Base-by-base conservation (phyloP, 176 grass and related monocot species). In the Cenchrus americanus region DNA sequence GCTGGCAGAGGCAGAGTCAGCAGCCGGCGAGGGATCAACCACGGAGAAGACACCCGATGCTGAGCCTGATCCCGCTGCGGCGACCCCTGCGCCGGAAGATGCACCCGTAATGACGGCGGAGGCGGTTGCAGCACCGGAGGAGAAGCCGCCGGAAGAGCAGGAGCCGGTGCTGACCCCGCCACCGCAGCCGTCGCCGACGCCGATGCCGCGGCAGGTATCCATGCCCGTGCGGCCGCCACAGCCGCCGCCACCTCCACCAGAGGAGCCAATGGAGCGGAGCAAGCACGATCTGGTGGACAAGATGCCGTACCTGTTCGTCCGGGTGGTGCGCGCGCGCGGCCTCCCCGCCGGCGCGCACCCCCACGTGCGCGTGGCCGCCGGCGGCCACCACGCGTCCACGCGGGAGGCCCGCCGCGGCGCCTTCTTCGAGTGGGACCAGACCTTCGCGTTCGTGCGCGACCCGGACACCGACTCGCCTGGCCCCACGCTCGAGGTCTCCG, bases 221-320 rank as follows among this genome's bases (percentile, higher is more conserved):
- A 59, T 87, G 68, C 59, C 83, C 5, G 53, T 55, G 30, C 83
- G 82, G 1, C 65, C 34, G 8, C 50, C 50, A 50, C 27, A n/a
- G 4, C 63, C 64, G 23, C 78, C 71, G 1, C 86, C 73, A 4
- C 81, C 42, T 37, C 34, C 34, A 6, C 75, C 76, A 26, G 88
- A 90, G 14, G 92, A 88, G 78, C 78, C 85, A 46, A 80, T 84
- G 85, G 89, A 93, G 62, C 86, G 79, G 27, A 84, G 85, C 13
- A 93, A 92, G 83, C 92, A 93, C 50, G 93, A 98, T 21, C 91
- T 98, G 26, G 96, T 98, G 5, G 93, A 98, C 93, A 98, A 95
- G 87, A 95, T 98, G 96, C 85, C 84, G 76, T 98, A 91, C 71
- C 47, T 98, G 69, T 98, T 98, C 83, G 89, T 98, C 13, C 88